Conservation (phyloP, 768 basidiomycete species). For the Calocybe cyanea region DNA sequence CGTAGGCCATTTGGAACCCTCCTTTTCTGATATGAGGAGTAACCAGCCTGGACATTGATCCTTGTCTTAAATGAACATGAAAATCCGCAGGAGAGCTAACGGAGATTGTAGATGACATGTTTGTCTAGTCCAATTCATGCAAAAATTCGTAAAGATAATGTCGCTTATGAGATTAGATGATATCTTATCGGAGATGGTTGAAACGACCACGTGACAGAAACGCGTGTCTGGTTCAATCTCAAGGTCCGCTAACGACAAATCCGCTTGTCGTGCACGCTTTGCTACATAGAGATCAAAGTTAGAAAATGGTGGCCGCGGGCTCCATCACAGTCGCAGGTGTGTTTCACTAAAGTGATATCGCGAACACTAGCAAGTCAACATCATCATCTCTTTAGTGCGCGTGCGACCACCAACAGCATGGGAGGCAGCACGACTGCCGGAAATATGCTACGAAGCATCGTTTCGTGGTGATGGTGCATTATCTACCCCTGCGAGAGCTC, state of each 20-base stretch:
- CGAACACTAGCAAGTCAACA: slow-evolving; percentile 14
- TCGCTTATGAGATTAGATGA: background rate
- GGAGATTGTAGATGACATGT: slow-evolving; percentile 25
- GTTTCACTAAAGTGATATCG: slow-evolving; percentile 15
- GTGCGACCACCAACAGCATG: slow-evolving; percentile 83
- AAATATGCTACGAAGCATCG: slow-evolving; percentile 62
- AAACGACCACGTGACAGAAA: slow-evolving; percentile 27
- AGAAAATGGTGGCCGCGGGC: slow-evolving; percentile 75
- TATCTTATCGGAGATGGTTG: background rate
- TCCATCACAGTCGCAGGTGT: slow-evolving; percentile 84
- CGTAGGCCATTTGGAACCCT: slow-evolving; percentile 89
- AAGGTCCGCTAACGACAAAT: background rate
- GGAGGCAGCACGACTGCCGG: slow-evolving; percentile 84
- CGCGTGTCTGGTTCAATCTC: slow-evolving; percentile 23
- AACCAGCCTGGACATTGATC: slow-evolving; percentile 74
- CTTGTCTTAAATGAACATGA: slow-evolving; percentile 96
- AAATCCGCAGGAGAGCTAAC: slow-evolving; percentile 80
- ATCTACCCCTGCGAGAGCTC: slow-evolving; percentile 57
- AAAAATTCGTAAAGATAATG: background rate
- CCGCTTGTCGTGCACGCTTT: background rate
- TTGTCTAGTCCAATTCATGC: slow-evolving; percentile 22
- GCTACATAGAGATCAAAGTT: background rate
- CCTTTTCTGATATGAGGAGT: slow-evolving; percentile 87
- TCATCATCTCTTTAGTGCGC: slow-evolving; percentile 54
- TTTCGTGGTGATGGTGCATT: slow-evolving; percentile 86